Percentiles rank a stretch among this genome's conserved stretches.
Evolutionary conservation across 2,329 filamentous ascomycete genomes (phyloP).

Genomic region (Cordyceps pruinosa): DNA sequence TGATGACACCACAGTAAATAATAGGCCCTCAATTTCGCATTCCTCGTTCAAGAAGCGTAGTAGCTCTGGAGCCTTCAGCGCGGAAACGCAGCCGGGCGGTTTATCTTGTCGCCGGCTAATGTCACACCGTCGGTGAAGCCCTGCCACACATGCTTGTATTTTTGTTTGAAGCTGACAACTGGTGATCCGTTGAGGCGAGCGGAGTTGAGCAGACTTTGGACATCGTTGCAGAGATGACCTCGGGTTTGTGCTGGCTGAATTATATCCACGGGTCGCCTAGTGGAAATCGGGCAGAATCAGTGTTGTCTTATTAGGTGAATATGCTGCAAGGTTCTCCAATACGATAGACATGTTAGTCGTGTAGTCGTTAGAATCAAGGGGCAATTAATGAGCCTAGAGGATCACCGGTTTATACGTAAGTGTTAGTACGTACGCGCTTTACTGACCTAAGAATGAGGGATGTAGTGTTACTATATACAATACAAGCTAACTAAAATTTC

Average conservation of each 20-base stretch:
- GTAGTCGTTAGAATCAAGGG: not conserved
- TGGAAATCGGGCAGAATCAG: conserved; percentile 3
- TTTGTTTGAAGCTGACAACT: not conserved
- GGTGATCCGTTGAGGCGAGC: not conserved
- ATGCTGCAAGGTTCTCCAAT: not conserved
- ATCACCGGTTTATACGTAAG: too few relatives aligned
- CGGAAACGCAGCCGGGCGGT: not conserved
- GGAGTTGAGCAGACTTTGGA: not conserved
- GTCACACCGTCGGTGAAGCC: not conserved
- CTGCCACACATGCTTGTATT: not conserved
- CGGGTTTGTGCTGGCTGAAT: not conserved
- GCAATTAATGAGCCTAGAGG: not conserved
- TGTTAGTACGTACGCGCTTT: too few relatives aligned
- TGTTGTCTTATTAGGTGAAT: not conserved
- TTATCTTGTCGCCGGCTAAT: not conserved
- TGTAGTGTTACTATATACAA: too few relatives aligned
- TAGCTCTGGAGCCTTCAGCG: not conserved
- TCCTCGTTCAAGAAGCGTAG: not conserved
- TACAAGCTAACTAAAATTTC: too few relatives aligned
- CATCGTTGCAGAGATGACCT: not conserved
- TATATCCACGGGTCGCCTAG: not conserved
- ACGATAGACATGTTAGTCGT: not conserved
- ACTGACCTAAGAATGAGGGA: too few relatives aligned
- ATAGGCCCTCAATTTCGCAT: not conserved
- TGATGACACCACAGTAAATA: not conserved